phyloP scores from a whole-genome alignment of 352 stramenopile species.

The Globisporangium splendens region DNA sequence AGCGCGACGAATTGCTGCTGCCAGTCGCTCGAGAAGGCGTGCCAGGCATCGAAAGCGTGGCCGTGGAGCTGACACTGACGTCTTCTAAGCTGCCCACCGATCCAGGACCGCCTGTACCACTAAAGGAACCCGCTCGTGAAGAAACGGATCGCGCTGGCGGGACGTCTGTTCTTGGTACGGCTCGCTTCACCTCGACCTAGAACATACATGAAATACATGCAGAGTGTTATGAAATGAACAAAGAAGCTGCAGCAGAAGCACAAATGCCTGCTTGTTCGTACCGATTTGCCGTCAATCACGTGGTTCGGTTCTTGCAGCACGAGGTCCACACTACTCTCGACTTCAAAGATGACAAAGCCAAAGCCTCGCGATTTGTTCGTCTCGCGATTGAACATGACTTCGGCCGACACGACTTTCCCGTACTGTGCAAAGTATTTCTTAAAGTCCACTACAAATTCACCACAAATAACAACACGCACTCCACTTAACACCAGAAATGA shows the following conservation, averaged over 20 bases:
- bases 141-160: constrained; percentile 71
- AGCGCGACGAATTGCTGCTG: constrained; percentile 22
- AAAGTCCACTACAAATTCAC: constrained; percentile 70
- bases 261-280: constrained; percentile 9
- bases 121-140: constrained; percentile 72
- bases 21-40: constrained; percentile 50
- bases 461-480: not conserved
- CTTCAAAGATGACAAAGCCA: constrained; percentile 93
- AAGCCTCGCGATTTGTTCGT: constrained; percentile 94
- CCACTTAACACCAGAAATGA: not conserved
- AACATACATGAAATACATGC: not conserved
- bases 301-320: constrained; percentile 87
- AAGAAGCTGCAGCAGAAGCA: too few relatives aligned
- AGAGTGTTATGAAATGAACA: not conserved
- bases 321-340: constrained; percentile 77
- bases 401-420: constrained; percentile 89
- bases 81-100: constrained; percentile 76
- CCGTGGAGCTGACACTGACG: constrained; percentile 43
- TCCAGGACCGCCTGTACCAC: constrained; percentile 62
- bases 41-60: constrained; percentile 49
- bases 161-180: constrained; percentile 79
- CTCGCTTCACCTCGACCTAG: constrained; percentile 81
- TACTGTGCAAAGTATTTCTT: constrained; percentile 92
- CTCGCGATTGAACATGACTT: constrained; percentile 95
- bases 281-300: constrained; percentile 90